Evolutionary conservation across 129 eudicot genomes (phyloP), one percentile per base, ranked within the genome.

Genomic region (Pseudognaphalium luteoalbum): DNA sequence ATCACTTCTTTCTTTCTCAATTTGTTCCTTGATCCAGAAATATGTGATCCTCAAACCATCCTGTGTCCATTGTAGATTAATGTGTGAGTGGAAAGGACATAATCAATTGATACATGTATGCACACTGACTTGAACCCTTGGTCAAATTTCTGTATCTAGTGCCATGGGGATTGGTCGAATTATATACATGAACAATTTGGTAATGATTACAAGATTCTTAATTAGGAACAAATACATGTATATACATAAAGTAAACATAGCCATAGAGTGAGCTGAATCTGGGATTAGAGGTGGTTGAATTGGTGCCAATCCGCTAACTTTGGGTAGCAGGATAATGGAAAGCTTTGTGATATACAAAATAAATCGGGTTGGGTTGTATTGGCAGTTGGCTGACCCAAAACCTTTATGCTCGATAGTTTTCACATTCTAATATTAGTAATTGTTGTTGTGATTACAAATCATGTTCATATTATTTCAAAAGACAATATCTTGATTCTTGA

Each of bases 1-100:
- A 44, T 83, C 67, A 25, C 83, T 66, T 82, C 79, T 87, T 87
- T 94, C 99, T 80, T 91, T 94, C 90, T 91, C 97, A 44, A 89
- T 82, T 65, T 94, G 99, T 57, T 94, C 96, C 87, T 87, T 94
- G 85, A 94, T 94, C 99, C 99, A 94, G 83, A 91, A 91, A 85
- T 94, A 94, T 57, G 99, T 94, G 83, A 94, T 77, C 66, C 96
- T 91, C 84, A 94, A 80, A 42, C 99, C 99, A 80, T 94, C 99
- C 99, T 94, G 87, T 52, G 71, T 41, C 20, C 54, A 47, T 47
- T 47, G 20, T 34, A 44, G 44, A 44, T 7, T 29, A 70, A 63
- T 33, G 41, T 28, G 44, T 42, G 19, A 78, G 57, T 28, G 15
- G 15, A n/a, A 69, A 12, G 54, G 51, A 80, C 39, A 79, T 32